phyloP scores from a whole-genome alignment of 1,139 yeast genomes.

The Zygotorulaspora mrakii region DNA sequence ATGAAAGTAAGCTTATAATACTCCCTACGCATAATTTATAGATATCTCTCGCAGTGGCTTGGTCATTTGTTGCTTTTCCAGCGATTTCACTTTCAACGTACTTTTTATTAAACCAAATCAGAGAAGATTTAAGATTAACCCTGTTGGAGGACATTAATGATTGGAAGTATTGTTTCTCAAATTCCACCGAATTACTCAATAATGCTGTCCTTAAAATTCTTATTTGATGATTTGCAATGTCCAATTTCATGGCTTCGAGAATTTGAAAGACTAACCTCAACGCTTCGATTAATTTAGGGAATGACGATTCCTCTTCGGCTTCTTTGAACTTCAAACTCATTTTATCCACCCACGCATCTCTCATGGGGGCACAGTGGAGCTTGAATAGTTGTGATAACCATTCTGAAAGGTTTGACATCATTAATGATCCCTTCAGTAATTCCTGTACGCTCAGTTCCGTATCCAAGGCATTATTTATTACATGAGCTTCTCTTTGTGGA shows the following conservation, averaged over 20 bases:
- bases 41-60: constrained; percentile 27
- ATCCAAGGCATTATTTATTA: constrained; percentile 73
- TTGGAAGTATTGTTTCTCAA: constrained; percentile 81
- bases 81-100: constrained; percentile 25
- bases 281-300: constrained; percentile 65
- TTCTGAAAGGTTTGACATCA: constrained; percentile 32
- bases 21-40: constrained; percentile 32
- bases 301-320: constrained; percentile 54
- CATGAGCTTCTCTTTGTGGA: constrained; percentile 71
- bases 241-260: constrained; percentile 92
- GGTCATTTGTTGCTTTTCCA: constrained; percentile 16
- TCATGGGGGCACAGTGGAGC: constrained; percentile 81
- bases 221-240: constrained; percentile 92
- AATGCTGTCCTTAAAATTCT: constrained; percentile 79
- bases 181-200: constrained; percentile 85
- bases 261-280: constrained; percentile 76
- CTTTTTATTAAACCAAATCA: constrained; percentile 63
- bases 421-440: constrained; percentile 48
- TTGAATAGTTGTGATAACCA: constrained; percentile 37
- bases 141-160: constrained; percentile 66
- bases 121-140: constrained; percentile 60
- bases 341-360: constrained; percentile 84
- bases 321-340: constrained; percentile 68
- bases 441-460: constrained; percentile 75
- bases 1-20: constrained; percentile 57